Evolutionary conservation across 2,329 filamentous ascomycete genomes (phyloP), one percentile per base, ranked within the genome.

Genomic region (Xylaria digitata): DNA sequence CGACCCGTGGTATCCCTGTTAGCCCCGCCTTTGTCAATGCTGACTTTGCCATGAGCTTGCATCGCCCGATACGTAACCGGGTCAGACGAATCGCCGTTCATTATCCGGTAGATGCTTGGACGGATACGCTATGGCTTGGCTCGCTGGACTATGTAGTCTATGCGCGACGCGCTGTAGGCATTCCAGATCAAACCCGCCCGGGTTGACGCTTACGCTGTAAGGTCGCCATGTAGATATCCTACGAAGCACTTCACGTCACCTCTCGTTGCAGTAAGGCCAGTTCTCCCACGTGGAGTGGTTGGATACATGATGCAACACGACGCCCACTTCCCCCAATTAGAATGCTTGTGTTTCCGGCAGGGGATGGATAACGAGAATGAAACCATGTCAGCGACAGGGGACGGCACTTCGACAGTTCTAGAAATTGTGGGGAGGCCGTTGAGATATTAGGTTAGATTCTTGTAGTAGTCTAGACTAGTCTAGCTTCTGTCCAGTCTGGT

Each of bases 11-110:
- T 30, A 70, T 64, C 72, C 72, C 73, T 70, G 72, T 66, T 57
- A 67, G 72, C 72, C 75, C 76, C 75, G 73, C 76, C 76, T 76
- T 77, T 77, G 75, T 77, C 72, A 77, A 75, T 67, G 75, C 74
- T 77, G 74, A 75, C 72, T 73, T 69, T 55, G 42, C 60, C 40
- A 58, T 42, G 30, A 37, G 48, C 64, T 62, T 67, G 56, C 48
- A 61, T 67, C 57, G 61, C 61, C 61, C 43, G 57, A 61, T 63
- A 63, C 60, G 57, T 60, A 58, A 62, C 52, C 57, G 62, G 23
- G 54, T 52, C 58, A 62, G 53, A 54, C 62, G 57, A 55, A 40
- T 58, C 53, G 53, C 48, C 17, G 45, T 54, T 63, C 45, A 61
- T 63, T 65, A 59, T 57, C 54, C 63, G 58, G 58, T 60, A 68